Conservation (phyloP, 1,284 basidiomycete species). For the Gastroboletus turbinatus region DNA sequence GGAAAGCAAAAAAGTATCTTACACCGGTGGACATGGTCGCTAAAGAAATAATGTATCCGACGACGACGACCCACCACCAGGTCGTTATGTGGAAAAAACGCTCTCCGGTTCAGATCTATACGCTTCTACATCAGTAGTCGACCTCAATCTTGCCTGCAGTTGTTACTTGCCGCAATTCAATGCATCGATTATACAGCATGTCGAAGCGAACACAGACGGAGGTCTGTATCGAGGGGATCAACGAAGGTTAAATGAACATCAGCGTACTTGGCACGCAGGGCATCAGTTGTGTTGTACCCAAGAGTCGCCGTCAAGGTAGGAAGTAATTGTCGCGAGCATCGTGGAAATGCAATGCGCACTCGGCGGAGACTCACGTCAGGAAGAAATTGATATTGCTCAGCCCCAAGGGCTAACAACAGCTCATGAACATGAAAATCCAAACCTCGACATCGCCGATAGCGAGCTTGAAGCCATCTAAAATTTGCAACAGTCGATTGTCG, state of each 20-base stretch:
- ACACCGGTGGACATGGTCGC: slow-evolving; percentile 53
- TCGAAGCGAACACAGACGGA: slow-evolving; percentile 60
- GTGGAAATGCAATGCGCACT: neutral
- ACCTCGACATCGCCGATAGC: slow-evolving; percentile 67
- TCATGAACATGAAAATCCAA: slow-evolving; percentile 56
- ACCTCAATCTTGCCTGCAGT: neutral
- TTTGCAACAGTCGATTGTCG: slow-evolving; percentile 23
- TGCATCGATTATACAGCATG: slow-evolving; percentile 57
- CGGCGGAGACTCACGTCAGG: slow-evolving; percentile 51
- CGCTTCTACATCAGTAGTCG: neutral
- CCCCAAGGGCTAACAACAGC: slow-evolving; percentile 53
- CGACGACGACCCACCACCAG: slow-evolving; percentile 60
- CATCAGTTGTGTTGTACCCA: slow-evolving; percentile 59
- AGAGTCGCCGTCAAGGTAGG: slow-evolving; percentile 61
- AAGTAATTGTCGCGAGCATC: slow-evolving; percentile 1
- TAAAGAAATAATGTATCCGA: slow-evolving; percentile 63
- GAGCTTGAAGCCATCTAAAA: slow-evolving; percentile 51
- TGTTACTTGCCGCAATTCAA: slow-evolving; percentile 58
- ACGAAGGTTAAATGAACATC: neutral
- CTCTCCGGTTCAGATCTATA: slow-evolving; percentile 58
- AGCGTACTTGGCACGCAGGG: slow-evolving; percentile 52
- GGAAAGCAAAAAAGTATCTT: slow-evolving; percentile 66
- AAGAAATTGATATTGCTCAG: slow-evolving; percentile 76
- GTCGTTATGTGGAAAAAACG: slow-evolving; percentile 65
- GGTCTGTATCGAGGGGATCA: slow-evolving; percentile 41